A percentile compares a stretch with the other conserved stretches of the same genome.
Evolutionary conservation across 2,329 filamentous ascomycete genomes (phyloP).

Genomic region (Penicillium sp.): DNA sequence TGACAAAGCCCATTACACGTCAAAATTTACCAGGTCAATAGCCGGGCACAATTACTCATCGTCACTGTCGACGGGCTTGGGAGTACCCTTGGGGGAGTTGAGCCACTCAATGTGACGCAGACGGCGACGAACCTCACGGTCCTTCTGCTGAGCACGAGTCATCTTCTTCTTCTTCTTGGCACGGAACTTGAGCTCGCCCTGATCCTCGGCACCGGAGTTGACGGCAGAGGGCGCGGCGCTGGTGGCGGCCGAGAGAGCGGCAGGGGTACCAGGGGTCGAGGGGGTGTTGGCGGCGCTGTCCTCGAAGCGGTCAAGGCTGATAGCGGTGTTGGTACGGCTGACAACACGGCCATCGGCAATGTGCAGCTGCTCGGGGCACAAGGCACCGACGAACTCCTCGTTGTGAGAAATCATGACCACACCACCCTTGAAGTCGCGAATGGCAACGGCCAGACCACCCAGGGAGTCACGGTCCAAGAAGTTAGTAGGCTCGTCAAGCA

Average conservation of each 20-base stretch:
- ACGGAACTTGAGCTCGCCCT: conserved; percentile 80
- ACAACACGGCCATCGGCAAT: conserved; percentile 85
- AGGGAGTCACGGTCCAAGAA: conserved; percentile 98
- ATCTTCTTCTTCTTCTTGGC: conserved; percentile 96
- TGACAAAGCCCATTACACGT: conserved; percentile 20
- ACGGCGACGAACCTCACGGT: conserved; percentile 81
- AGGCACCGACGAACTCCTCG: conserved; percentile 95
- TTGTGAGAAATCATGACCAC: conserved; percentile 99
- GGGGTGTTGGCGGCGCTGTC: conserved; percentile 67
- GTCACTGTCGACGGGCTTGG: conserved; percentile 73
- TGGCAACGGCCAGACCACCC: conserved; percentile 93
- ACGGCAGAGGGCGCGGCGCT: conserved; percentile 65
- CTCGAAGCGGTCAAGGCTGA: conserved; percentile 82
- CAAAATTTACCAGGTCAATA: conserved; percentile 12
- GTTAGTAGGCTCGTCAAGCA: conserved; percentile 98
- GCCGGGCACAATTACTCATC: conserved; percentile 51
- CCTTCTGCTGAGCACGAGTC: conserved; percentile 95
- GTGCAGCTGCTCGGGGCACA: conserved; percentile 96
- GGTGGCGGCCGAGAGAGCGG: conserved; percentile 59
- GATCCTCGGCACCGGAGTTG: conserved; percentile 83
- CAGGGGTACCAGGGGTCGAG: conserved; percentile 53
- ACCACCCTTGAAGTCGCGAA: conserved; percentile 96
- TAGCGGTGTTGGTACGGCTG: conserved; percentile 74
- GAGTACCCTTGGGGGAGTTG: conserved; percentile 81
- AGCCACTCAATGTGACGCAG: conserved; percentile 79